phyloP scores from a whole-genome alignment of 768 basidiomycete species.

The Tylopilus subfusipes region DNA sequence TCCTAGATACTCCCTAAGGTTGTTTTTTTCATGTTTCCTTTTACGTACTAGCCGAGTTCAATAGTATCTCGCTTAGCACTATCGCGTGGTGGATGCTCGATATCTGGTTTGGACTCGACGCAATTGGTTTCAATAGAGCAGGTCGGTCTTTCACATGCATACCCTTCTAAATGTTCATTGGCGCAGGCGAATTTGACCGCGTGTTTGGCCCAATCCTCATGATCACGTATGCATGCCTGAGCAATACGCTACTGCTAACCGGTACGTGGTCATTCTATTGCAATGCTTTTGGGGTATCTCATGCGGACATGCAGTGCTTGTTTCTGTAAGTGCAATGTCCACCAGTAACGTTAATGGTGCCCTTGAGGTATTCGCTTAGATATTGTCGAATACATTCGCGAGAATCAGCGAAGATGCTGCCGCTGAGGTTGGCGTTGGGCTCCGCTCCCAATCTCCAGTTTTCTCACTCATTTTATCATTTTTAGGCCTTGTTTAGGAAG shows the following conservation, averaged over 20 bases:
- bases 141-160: conserved; percentile 44
- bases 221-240: conserved; percentile 87
- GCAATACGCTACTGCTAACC: conserved; percentile 89
- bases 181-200: conserved; percentile 71
- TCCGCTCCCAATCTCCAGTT: not conserved
- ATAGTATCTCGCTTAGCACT: conserved; percentile 34
- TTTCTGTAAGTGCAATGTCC: conserved; percentile 53
- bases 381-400: conserved; percentile 93
- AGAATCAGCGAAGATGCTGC: conserved; percentile 90
- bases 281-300: not conserved
- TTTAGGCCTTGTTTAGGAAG: conserved; percentile 88
- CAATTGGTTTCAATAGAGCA: conserved; percentile 79
- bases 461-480: not conserved
- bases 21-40: not conserved
- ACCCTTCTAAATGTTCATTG: conserved; percentile 2
- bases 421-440: conserved; percentile 60
- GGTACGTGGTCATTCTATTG: conserved; percentile 42
- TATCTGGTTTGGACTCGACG: conserved; percentile 93
- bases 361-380: conserved; percentile 44
- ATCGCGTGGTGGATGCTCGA: conserved; percentile 97
- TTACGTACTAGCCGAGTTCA: not conserved
- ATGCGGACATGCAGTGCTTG: conserved; percentile 52
- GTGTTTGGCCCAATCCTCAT: conserved; percentile 89
- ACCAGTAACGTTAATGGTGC: not conserved
- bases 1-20: conserved; percentile 37